A percentile compares a stretch with the other conserved stretches of the same genome.
phyloP scores from a whole-genome alignment of 129 eudicot genomes.

The Lactuca sativa region DNA sequence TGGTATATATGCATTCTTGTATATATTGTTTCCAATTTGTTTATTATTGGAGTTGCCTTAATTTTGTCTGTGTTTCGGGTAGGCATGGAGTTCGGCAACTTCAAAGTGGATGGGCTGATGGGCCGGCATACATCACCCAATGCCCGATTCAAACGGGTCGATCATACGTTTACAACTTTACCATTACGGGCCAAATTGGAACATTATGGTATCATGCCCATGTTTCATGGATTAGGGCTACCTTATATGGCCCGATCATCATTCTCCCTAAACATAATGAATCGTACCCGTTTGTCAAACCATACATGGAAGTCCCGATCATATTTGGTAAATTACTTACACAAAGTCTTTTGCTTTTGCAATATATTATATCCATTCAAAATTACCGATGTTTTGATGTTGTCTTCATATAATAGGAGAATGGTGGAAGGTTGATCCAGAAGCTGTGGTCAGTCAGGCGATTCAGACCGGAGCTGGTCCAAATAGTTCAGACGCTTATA shows the following conservation, averaged over 20 bases:
- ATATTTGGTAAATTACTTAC: slow-evolving; percentile 48
- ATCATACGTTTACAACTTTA: slow-evolving; percentile 63
- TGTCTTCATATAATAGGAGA: slow-evolving; percentile 43
- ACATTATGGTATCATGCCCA: slow-evolving; percentile 77
- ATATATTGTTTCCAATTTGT: neutral
- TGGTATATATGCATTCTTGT: slow-evolving; percentile 41
- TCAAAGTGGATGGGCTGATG: slow-evolving; percentile 68
- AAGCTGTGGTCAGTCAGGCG: slow-evolving; percentile 65
- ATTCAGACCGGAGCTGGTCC: slow-evolving; percentile 66
- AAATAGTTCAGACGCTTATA: slow-evolving; percentile 60
- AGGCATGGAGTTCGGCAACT: slow-evolving; percentile 81
- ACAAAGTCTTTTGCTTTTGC: neutral
- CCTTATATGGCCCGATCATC: slow-evolving; percentile 61
- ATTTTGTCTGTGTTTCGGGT: neutral
- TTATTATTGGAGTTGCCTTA: neutral
- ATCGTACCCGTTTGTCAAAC: slow-evolving; percentile 66
- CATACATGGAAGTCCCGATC: slow-evolving; percentile 58
- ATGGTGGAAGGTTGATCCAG: slow-evolving; percentile 75
- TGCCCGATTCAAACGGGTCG: slow-evolving; percentile 74
- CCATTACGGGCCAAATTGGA: slow-evolving; percentile 66
- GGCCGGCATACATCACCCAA: slow-evolving; percentile 44
- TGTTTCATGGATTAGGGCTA: slow-evolving; percentile 64
- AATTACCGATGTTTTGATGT: neutral
- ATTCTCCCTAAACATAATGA: slow-evolving; percentile 51
- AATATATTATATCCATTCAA: neutral